Base-by-base conservation (phyloP, 2,329 filamentous ascomycete genomes). In the Cladophialophora chaetospira region DNA sequence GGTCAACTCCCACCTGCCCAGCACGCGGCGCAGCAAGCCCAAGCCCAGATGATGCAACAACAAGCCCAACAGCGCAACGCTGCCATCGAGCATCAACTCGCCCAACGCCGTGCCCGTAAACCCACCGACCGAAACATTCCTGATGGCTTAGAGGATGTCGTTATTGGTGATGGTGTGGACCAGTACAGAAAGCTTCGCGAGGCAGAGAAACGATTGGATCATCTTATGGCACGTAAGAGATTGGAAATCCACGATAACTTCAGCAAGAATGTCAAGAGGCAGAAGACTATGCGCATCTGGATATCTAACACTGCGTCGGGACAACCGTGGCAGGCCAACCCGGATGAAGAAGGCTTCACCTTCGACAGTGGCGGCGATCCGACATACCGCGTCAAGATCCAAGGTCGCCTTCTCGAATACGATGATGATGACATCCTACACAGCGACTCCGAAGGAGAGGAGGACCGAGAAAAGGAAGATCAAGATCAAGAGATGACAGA, bases 121-220 rank as follows among this genome's bases (percentile, higher is more conserved):
- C 94, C 94, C 1, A 97, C 91, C 57, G 94, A 99, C 74, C 96
- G 91, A 80, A 94, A 91, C 67, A 85, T 99, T 23, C 92, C 94
- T 35, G 92, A 97, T 63, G 91, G 90, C 54, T 82, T 96, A 42
- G 92, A 95, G 66, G 86, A 91, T 45, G 83, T 88, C 62, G 84
- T 91, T 60, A 85, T 96, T 63, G 91, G 89, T 61, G 89, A 96
- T 71, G 87, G 88, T 35, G 91, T 88, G 42, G 80, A 87, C 69
- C 83, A 90, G 65, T 99, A 99, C 76, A 87, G 86, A 69, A 85
- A 88, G 56, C 76, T 99, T 70, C 85, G 91, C 69, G 91, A 96
- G 64, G 79, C 95, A 57, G 94, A 99, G 80, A 86, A 90, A 69
- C 84, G 87, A 52, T 79, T 99, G 54, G 94, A 99, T 77, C 89